Evolutionary conservation across 495 filamentous ascomycete species (phyloP).

Genomic region (Ascobolus immersus): DNA sequence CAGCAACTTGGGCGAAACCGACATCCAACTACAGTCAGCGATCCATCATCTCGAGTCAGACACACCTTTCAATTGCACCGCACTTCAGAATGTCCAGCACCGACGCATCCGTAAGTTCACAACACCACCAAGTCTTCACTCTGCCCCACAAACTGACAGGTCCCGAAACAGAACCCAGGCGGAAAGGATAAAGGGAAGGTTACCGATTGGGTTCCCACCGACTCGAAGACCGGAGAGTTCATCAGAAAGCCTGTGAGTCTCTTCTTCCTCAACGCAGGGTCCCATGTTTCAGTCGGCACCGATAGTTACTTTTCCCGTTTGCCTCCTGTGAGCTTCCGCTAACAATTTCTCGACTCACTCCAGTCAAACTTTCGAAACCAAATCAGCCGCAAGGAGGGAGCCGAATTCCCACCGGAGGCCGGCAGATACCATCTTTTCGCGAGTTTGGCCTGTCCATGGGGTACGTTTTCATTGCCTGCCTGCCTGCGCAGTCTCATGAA

Average conservation of each 20-base stretch:
- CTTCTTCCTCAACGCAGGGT: background rate
- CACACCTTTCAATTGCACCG: too few species aligned
- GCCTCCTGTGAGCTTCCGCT: background rate
- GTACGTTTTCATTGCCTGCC: conserved; percentile 12
- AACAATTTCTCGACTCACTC: conserved; percentile 1
- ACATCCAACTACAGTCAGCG: too few species aligned
- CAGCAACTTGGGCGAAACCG: too few species aligned
- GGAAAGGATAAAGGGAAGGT: conserved; percentile 8
- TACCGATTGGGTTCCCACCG: conserved; percentile 10
- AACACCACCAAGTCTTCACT: too few species aligned
- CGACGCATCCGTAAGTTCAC: too few species aligned
- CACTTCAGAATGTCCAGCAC: too few species aligned
- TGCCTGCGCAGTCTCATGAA: background rate
- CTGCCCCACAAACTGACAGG: too few species aligned
- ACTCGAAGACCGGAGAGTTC: conserved; percentile 15
- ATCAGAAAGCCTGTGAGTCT: conserved; percentile 7
- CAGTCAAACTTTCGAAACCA: conserved; percentile 9
- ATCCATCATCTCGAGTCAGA: too few species aligned
- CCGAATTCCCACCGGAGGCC: conserved; percentile 45
- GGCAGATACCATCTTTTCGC: conserved; percentile 62
- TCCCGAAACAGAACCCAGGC: too few species aligned
- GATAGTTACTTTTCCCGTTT: background rate
- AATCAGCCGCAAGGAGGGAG: conserved; percentile 22
- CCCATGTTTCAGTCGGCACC: background rate
- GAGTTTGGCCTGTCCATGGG: conserved; percentile 53